These are phyloP conservation scores for Phoenix roebelenii DNA, from an alignment of 176 grass and related monocot species.

Conservation along the genomic window DNA sequence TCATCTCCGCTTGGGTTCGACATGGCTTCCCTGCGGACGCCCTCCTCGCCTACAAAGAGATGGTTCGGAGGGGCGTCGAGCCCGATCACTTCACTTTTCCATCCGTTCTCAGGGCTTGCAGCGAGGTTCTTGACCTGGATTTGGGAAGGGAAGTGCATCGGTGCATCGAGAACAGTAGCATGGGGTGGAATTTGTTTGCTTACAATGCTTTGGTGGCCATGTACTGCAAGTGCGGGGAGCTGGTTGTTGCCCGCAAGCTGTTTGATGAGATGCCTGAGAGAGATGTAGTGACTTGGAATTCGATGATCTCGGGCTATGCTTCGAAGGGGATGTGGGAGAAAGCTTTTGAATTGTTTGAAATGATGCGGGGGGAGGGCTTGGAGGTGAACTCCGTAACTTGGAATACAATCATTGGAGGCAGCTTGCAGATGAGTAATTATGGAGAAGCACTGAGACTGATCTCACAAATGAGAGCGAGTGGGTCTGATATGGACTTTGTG, in stretches of 20 bases:
- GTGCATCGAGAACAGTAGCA: constrained; percentile 2
- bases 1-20: constrained; percentile 31
- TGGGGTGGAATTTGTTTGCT: constrained; percentile 42
- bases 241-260: constrained; percentile 26
- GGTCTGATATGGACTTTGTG: constrained; percentile 24
- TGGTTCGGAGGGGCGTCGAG: not conserved
- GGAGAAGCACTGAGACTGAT: constrained; percentile 14
- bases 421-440: constrained; percentile 16
- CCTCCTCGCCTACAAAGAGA: constrained; percentile 31
- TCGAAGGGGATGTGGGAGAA: constrained; percentile 12
- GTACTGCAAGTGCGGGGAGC: constrained; percentile 36
- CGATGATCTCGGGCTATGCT: constrained; percentile 30
- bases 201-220: constrained; percentile 51
- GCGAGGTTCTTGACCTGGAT: constrained; percentile 30
- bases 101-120: constrained; percentile 44
- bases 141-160: constrained; percentile 24
- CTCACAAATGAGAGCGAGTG: constrained; percentile 5
- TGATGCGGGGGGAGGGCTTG: not conserved
- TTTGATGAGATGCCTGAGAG: constrained; percentile 45
- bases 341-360: constrained; percentile 8
- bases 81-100: constrained; percentile 41
- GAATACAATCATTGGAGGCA: constrained; percentile 17
- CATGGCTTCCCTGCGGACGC: constrained; percentile 24
- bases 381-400: constrained; percentile 8
- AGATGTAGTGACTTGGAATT: constrained; percentile 55